A percentile compares a stretch with the other conserved stretches of the same genome.
These are phyloP conservation scores for Aegilops longissima DNA, from an alignment of 176 grass and related monocot species.

Conservation along the genomic window DNA sequence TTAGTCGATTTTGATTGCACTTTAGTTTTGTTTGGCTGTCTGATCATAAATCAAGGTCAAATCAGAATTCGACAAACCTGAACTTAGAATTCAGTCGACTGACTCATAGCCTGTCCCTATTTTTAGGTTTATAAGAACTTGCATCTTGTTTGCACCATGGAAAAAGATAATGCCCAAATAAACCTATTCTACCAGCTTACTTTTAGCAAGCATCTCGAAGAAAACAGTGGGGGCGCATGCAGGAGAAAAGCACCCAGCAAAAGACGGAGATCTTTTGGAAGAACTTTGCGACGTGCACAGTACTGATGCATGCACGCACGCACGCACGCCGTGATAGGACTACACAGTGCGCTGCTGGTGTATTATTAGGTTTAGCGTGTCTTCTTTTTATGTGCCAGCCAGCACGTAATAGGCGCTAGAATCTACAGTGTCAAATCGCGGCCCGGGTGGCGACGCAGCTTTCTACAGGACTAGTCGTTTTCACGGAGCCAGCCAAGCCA, in stretches of 20 bases:
- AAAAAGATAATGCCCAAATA: too few relatives aligned
- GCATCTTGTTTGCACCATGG: too few relatives aligned
- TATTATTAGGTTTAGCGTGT: conserved; percentile 32
- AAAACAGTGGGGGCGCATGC: neutral
- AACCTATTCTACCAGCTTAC: too few relatives aligned
- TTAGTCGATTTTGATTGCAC: too few relatives aligned
- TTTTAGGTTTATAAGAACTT: too few relatives aligned
- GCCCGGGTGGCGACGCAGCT: conserved; percentile 15
- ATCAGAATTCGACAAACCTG: too few relatives aligned
- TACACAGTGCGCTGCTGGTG: conserved; percentile 20
- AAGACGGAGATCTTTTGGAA: neutral
- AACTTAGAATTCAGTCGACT: too few relatives aligned
- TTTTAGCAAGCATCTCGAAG: neutral
- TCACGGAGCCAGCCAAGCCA: conserved; percentile 19
- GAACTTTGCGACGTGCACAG: conserved; percentile 5
- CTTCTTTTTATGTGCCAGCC: conserved; percentile 54
- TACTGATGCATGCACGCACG: neutral
- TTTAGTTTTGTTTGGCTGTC: too few relatives aligned
- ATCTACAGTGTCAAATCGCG: conserved; percentile 65
- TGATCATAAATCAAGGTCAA: too few relatives aligned
- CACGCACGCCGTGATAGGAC: conserved; percentile 35
- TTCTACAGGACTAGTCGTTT: conserved; percentile 57
- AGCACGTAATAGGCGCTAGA: conserved; percentile 42
- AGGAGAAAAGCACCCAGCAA: conserved; percentile 6
- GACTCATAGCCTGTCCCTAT: too few relatives aligned